Evolutionary conservation across 2,329 filamentous ascomycete genomes (phyloP), one percentile per base, ranked within the genome.

Genomic region (Aspergillus uvarum): DNA sequence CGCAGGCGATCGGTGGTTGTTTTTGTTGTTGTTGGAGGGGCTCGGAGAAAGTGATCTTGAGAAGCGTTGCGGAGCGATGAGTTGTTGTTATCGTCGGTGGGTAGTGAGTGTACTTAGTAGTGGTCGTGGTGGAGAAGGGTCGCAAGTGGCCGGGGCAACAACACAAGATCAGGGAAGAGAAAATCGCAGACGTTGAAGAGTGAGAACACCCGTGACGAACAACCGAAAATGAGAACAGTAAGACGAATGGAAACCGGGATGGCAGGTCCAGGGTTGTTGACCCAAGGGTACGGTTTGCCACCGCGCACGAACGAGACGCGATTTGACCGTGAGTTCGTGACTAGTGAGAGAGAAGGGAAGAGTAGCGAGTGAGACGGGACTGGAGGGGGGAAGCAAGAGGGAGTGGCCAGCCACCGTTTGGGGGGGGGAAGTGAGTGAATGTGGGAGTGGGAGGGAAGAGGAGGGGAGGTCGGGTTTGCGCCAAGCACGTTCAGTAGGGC

Each of bases 241-340:
- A 26, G 16, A 29, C 31, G 49, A 56, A 58, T 54, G 48, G 49
- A 60, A 57, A 62, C 58, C 54, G 31, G 56, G 60, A 61, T 57
- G 65, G 68, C 61, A 68, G 42, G 53, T 55, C 53, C 53, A 55
- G 53, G 42, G n/a, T 47, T 42, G 26, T 16, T 31, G 70, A 73
- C 72, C 69, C 72, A 72, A 61, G 70, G 67, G 68, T 69, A 58
- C 63, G 63, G 21, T 26, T 70, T 68, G 72, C 72, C 72, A 74
- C 72, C 70, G 65, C 63, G 61, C 65, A 60, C 61, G 56, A 63
- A 65, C 53, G 47, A 53, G 65, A 66, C 65, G 64, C 64, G 65
- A 61, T 42, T 42, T 42, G 38, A 42, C 38, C 38, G 16, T n/a
- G 38, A 42, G 38, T 42, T 42, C 38, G 38, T 42, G 38, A 42